These are phyloP conservation scores for Phaeotremella fagi DNA, from an alignment of 768 basidiomycete genomes.

Conservation along the genomic window DNA sequence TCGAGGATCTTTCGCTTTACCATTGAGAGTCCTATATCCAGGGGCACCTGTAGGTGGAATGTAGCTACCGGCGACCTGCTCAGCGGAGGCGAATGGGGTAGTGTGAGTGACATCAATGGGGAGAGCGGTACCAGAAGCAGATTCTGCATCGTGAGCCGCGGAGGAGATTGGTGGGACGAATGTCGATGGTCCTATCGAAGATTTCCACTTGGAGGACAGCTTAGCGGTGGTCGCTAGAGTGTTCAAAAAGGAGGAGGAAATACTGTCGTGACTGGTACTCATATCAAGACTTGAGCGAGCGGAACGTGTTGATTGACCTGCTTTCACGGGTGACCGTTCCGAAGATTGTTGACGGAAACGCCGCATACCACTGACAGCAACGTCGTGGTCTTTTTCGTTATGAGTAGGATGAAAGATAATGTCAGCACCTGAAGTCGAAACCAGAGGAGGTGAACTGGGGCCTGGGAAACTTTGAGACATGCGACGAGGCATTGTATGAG, in stretches of 20 bases:
- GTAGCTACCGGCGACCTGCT: constrained; percentile 21
- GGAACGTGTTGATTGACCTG: background rate
- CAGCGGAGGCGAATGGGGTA: constrained; percentile 35
- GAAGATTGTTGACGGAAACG: background rate
- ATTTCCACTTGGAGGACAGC: constrained; percentile 42
- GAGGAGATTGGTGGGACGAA: constrained; percentile 4
- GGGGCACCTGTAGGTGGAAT: constrained; percentile 42
- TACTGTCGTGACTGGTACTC: constrained; percentile 1
- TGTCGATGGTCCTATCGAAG: constrained; percentile 19
- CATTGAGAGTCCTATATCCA: constrained; percentile 12
- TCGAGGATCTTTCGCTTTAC: background rate
- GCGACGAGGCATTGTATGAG: constrained; percentile 23
- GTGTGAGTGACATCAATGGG: constrained; percentile 37
- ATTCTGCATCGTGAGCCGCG: background rate
- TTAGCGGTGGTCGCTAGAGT: constrained; percentile 29
- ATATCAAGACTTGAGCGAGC: background rate
- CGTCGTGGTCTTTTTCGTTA: background rate
- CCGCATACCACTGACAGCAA: constrained; percentile 7
- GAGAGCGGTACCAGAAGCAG: constrained; percentile 1
- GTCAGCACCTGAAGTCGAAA: constrained; percentile 21
- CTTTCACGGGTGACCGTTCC: background rate
- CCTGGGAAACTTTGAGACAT: constrained; percentile 19
- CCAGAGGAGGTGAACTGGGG: constrained; percentile 28
- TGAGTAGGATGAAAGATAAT: constrained; percentile 28
- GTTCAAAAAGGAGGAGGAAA: constrained; percentile 20